These are phyloP conservation scores for Huntiella decipiens DNA, from an alignment of 2,329 filamentous ascomycete genomes.

Conservation along the genomic window DNA sequence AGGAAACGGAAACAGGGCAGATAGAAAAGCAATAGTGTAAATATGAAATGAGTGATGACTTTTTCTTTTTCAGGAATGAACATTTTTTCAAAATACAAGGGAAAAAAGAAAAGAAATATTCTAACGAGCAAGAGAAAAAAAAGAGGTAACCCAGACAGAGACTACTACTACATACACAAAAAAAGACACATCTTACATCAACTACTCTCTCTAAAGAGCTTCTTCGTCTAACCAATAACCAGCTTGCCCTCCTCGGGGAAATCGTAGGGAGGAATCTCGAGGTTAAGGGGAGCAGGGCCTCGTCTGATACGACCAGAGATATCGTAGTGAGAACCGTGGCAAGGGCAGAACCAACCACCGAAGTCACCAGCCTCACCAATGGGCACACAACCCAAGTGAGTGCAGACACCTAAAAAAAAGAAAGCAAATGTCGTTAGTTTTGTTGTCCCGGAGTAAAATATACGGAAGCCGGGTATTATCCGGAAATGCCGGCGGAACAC, in stretches of 20 bases:
- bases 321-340: constrained; percentile 99
- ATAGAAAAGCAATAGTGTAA: not conserved
- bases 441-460: too few relatives aligned
- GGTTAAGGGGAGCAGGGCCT: constrained; percentile 91
- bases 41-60: not conserved
- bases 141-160: too few relatives aligned
- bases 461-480: too few relatives aligned
- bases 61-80: not conserved
- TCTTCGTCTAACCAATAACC: constrained; percentile 63
- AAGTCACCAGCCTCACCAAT: constrained; percentile 97
- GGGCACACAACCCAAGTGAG: constrained; percentile 95
- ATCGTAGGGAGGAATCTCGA: constrained; percentile 82
- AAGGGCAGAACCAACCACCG: constrained; percentile 99
- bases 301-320: constrained; percentile 97
- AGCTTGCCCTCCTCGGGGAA: constrained; percentile 81
- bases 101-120: not conserved
- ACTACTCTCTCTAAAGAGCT: not conserved
- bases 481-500: too few relatives aligned
- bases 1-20: not conserved
- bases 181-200: not conserved
- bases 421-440: not conserved
- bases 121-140: not conserved
- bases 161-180: not conserved
- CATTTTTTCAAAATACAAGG: not conserved
- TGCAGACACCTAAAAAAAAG: constrained; percentile 73